phyloP scores from a whole-genome alignment of 2,329 filamentous ascomycete species.

The Alternaria sp. region DNA sequence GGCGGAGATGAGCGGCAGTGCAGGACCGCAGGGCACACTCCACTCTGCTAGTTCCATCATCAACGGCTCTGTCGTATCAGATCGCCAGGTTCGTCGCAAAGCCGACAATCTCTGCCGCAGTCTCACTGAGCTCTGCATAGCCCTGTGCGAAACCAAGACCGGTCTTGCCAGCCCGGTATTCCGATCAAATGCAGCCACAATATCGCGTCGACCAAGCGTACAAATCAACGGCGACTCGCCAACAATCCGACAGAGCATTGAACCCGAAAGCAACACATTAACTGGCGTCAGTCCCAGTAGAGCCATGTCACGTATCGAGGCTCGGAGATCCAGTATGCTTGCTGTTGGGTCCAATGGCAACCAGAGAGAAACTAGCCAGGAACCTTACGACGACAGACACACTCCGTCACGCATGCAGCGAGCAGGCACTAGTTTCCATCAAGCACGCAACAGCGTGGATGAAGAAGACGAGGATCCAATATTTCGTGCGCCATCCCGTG shows the following conservation, averaged over 20 bases:
- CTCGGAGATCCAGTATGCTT: constrained; percentile 52
- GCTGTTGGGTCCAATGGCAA: constrained; percentile 18
- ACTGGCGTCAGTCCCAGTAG: constrained; percentile 47
- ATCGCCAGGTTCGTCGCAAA: constrained; percentile 87
- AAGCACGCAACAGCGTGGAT: constrained; percentile 46
- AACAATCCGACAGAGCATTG: constrained; percentile 44
- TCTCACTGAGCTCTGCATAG: constrained; percentile 89
- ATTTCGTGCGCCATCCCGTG: constrained; percentile 58
- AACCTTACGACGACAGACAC: constrained; percentile 34
- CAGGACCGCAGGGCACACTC: constrained; percentile 67
- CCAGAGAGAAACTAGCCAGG: constrained; percentile 46
- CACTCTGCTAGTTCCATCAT: constrained; percentile 73
- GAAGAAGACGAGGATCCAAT: constrained; percentile 51
- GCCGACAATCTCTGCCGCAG: constrained; percentile 92
- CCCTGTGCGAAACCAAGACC: constrained; percentile 63
- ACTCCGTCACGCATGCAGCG: constrained; percentile 46
- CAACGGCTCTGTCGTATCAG: constrained; percentile 68
- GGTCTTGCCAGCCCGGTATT: constrained; percentile 44
- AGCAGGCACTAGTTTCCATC: constrained; percentile 51
- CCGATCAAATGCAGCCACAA: constrained; percentile 32
- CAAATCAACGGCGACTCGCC: constrained; percentile 51
- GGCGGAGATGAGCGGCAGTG: constrained; percentile 77
- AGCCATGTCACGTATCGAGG: constrained; percentile 56
- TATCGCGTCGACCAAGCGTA: constrained; percentile 47
- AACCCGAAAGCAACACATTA: constrained; percentile 46